phyloP scores from a whole-genome alignment of 192 early-diverging fungal genomes.

The Coemansia sp. region DNA sequence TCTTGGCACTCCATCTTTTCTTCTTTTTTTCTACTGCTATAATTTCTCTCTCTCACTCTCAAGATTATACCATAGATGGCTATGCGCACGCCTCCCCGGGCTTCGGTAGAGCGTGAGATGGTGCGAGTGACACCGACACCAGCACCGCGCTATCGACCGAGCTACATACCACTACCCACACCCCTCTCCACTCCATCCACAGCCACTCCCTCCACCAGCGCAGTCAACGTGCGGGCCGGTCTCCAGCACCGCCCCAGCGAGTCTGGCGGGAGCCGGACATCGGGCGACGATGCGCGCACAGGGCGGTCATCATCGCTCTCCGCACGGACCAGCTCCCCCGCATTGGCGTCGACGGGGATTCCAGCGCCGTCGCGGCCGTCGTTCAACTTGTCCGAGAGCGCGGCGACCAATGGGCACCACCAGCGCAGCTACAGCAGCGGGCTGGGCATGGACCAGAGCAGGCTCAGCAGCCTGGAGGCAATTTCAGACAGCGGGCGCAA shows the following conservation, averaged over 20 bases:
- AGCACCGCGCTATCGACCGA: conserved; percentile 13
- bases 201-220: not conserved
- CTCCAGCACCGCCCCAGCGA: conserved; percentile 17
- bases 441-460: not conserved
- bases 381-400: conserved; percentile 1
- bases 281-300: conserved; percentile 23
- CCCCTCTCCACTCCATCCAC: not conserved
- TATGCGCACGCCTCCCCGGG: conserved; percentile 17
- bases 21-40: not conserved
- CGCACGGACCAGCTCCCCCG: conserved; percentile 21
- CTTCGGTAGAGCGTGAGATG: conserved; percentile 13
- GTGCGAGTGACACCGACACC: conserved; percentile 20
- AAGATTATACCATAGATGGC: not conserved
- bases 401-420: not conserved
- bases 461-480: conserved; percentile 5
- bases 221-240: not conserved
- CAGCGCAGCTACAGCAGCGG: conserved; percentile 13
- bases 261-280: conserved; percentile 9
- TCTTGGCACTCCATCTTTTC: not conserved
- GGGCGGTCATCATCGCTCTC: conserved; percentile 47
- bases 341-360: not conserved
- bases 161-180: conserved; percentile 35
- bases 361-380: conserved; percentile 12
- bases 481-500: not conserved
- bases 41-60: not conserved